phyloP scores from a whole-genome alignment of 2,329 filamentous ascomycete species.

The Drechslerella dactyloides region DNA sequence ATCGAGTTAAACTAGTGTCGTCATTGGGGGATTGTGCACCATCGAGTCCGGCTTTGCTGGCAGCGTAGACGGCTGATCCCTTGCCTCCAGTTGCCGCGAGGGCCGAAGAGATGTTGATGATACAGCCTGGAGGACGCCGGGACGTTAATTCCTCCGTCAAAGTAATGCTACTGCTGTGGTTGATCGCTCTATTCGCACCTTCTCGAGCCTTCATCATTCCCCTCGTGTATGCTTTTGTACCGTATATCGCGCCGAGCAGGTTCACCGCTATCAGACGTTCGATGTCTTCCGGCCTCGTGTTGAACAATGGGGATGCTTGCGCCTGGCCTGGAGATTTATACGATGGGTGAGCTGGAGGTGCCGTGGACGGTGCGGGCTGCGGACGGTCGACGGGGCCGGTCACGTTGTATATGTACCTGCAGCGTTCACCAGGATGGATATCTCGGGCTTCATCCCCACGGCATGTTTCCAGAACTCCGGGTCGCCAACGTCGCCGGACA shows the following conservation, averaged over 20 bases:
- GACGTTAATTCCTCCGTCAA: too few relatives aligned
- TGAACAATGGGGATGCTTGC: constrained; percentile 12
- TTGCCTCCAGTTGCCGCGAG: constrained; percentile 72
- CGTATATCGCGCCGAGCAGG: constrained; percentile 69
- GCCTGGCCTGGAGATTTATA: constrained; percentile 20
- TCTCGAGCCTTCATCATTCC: constrained; percentile 60
- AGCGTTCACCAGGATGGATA: constrained; percentile 76
- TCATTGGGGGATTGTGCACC: constrained; percentile 60
- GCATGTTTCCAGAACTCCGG: constrained; percentile 54
- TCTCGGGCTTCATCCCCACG: constrained; percentile 53
- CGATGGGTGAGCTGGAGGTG: neutral
- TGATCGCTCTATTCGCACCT: constrained; percentile 39
- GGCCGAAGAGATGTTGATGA: constrained; percentile 82
- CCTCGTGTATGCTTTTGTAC: constrained; percentile 64
- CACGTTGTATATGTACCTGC: constrained; percentile 66
- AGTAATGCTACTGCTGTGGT: too few relatives aligned
- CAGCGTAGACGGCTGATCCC: constrained; percentile 76
- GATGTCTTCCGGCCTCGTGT: constrained; percentile 57
- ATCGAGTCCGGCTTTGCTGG: constrained; percentile 79
- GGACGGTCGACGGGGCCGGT: neutral
- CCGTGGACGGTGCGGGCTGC: too few relatives aligned
- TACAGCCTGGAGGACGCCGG: constrained; percentile 63
- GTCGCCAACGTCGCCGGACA: constrained; percentile 53
- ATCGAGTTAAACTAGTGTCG: constrained; percentile 1
- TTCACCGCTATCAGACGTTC: constrained; percentile 72